These are phyloP conservation scores for Micromonas pusilla DNA, from an alignment of 139 green algal species.

Conservation along the genomic window DNA sequence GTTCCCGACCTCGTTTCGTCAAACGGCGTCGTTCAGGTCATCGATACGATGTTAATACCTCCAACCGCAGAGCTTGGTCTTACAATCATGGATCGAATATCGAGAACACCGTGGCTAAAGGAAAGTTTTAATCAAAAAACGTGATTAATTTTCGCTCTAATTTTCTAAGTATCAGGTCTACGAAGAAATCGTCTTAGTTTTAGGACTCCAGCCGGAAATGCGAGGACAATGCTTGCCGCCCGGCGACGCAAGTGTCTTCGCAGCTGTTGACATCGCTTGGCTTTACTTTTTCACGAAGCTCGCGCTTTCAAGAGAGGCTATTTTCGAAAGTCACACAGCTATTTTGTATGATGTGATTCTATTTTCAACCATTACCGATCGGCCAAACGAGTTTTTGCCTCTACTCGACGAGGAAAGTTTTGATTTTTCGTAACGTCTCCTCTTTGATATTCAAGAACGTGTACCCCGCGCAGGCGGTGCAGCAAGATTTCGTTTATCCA, in stretches of 20 bases:
- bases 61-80: conserved; percentile 9
- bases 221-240: neutral
- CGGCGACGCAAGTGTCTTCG: neutral
- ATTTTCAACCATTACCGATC: neutral
- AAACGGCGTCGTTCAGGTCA: neutral
- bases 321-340: neutral
- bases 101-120: neutral
- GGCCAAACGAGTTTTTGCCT: too few species aligned
- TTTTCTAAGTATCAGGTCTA: neutral
- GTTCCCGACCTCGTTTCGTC: neutral
- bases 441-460: neutral
- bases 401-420: neutral
- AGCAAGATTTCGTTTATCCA: neutral
- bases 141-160: neutral
- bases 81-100: neutral
- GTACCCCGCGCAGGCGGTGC: neutral
- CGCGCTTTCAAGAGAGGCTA: neutral
- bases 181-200: neutral
- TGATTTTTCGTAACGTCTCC: neutral
- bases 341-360: neutral
- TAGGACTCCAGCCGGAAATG: neutral
- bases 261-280: neutral
- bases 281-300: neutral
- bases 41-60: conserved; percentile 6
- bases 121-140: neutral